phyloP scores from a whole-genome alignment of 2,329 filamentous ascomycete genomes.

The Cladosporium oxysporum region DNA sequence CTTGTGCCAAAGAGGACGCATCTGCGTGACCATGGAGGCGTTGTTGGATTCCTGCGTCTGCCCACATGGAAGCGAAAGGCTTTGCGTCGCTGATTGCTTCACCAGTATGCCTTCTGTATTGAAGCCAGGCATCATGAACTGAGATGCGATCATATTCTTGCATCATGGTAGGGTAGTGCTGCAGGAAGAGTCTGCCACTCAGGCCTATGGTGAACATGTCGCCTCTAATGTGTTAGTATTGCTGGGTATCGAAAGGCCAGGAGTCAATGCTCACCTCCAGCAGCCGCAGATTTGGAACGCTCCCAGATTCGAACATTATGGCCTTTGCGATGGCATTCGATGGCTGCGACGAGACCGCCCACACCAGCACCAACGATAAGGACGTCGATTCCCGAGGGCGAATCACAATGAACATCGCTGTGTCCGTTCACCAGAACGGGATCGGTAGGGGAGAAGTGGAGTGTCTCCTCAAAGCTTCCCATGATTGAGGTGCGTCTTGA shows the following conservation, averaged over 20 bases:
- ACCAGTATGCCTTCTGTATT: conserved; percentile 32
- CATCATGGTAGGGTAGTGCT: conserved; percentile 6
- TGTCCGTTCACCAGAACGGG: background rate
- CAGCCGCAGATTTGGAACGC: background rate
- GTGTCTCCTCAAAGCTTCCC: background rate
- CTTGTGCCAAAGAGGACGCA: conserved; percentile 50
- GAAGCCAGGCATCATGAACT: background rate
- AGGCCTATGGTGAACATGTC: background rate
- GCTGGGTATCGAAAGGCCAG: background rate
- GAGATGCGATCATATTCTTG: conserved; percentile 6
- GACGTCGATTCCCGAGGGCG: conserved; percentile 20
- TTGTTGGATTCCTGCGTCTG: conserved; percentile 5
- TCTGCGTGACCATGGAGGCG: conserved; percentile 9
- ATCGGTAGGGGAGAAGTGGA: background rate
- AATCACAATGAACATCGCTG: background rate
- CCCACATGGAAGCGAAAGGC: conserved; percentile 42
- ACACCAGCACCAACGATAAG: conserved; percentile 35
- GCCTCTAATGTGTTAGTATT: background rate
- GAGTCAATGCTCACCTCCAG: background rate
- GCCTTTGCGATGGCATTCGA: conserved; percentile 32
- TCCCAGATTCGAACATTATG: conserved; percentile 24
- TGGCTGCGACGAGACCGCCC: conserved; percentile 32
- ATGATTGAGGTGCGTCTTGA: background rate
- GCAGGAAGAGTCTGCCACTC: background rate
- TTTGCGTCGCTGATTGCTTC: conserved; percentile 51